phyloP scores from a whole-genome alignment of 805 yeast genomes.

The Candida andamanensis region DNA sequence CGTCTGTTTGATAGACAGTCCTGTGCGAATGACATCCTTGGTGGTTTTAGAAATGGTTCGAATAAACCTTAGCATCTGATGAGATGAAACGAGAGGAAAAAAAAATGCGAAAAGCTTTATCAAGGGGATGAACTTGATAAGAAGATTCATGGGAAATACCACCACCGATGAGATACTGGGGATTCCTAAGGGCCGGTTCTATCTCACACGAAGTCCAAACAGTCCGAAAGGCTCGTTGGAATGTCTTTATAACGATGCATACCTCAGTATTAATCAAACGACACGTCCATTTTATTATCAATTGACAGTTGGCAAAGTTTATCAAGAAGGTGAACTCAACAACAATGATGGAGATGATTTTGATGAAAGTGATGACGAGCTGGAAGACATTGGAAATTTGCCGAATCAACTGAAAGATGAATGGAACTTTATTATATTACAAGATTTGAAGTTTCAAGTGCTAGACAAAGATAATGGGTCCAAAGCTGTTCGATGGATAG shows the following conservation, averaged over 20 bases:
- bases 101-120: not conserved
- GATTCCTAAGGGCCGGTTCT: slow-evolving; percentile 77
- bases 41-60: slow-evolving; percentile 3
- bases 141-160: slow-evolving; percentile 54
- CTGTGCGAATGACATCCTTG: not conserved
- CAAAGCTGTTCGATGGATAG: slow-evolving; percentile 70
- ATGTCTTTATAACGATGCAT: slow-evolving; percentile 76
- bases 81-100: slow-evolving; percentile 1
- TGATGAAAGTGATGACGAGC: slow-evolving; percentile 18
- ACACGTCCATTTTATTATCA: slow-evolving; percentile 64
- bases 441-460: slow-evolving; percentile 52
- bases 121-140: slow-evolving; percentile 62
- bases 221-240: slow-evolving; percentile 88
- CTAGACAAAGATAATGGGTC: slow-evolving; percentile 47
- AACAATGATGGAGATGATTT: slow-evolving; percentile 34
- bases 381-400: slow-evolving; percentile 18
- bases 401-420: slow-evolving; percentile 47
- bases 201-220: slow-evolving; percentile 62
- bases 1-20: not conserved
- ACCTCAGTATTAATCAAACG: slow-evolving; percentile 64
- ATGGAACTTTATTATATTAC: slow-evolving; percentile 64
- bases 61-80: slow-evolving; percentile 5
- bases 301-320: slow-evolving; percentile 62
- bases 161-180: slow-evolving; percentile 57
- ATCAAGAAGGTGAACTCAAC: slow-evolving; percentile 62